Conservation (phyloP, 441 rosid genomes). For the Rhodomyrtus psidioides region DNA sequence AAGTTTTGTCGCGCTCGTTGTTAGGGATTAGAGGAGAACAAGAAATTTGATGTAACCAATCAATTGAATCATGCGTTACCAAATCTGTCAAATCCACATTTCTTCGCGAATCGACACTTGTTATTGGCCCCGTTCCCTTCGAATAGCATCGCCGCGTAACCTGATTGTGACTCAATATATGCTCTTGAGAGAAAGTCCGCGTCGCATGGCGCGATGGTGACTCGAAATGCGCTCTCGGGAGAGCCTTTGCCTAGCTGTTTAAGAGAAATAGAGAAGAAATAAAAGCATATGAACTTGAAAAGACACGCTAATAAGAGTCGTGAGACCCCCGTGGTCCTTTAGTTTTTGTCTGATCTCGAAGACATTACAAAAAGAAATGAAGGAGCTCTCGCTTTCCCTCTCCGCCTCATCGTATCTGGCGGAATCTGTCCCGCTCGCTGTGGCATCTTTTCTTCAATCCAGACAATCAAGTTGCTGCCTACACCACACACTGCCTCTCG, state of each 20-base stretch:
- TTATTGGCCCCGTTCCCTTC: background rate
- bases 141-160: background rate
- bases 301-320: background rate
- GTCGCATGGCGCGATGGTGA: background rate
- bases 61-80: background rate
- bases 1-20: background rate
- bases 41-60: background rate
- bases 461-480: background rate
- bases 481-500: background rate
- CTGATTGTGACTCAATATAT: background rate
- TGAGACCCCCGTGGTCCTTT: background rate
- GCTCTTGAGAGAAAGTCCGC: too few species aligned
- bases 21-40: background rate
- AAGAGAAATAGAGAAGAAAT: background rate
- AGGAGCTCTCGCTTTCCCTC: background rate
- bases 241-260: background rate
- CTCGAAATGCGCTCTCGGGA: background rate
- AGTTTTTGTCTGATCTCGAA: background rate
- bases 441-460: background rate
- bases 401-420: background rate
- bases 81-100: background rate
- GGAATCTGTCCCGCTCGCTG: background rate
- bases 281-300: background rate
- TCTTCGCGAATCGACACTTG: fast-evolving
- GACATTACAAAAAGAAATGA: background rate